Conservation (phyloP, 768 basidiomycete genomes). For the Guyanaporus albipodus region DNA sequence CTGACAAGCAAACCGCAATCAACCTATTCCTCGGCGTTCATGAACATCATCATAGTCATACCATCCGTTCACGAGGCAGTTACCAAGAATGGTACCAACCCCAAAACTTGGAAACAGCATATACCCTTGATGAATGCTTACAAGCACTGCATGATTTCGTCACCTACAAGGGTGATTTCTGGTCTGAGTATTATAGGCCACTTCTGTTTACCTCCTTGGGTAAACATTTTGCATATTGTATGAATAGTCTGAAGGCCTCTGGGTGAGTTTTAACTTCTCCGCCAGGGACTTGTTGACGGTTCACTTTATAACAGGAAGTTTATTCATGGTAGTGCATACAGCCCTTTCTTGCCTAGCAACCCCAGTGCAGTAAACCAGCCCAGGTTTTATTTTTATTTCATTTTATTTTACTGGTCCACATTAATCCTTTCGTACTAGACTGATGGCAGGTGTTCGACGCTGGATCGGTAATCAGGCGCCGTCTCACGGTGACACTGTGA, state of each 20-base stretch:
- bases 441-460: constrained; percentile 73
- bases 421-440: constrained; percentile 35
- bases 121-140: constrained; percentile 61
- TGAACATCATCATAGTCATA: constrained; percentile 49
- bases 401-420: constrained; percentile 24
- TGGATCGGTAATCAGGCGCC: constrained; percentile 65
- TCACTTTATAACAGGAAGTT: constrained; percentile 50
- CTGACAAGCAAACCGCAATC: constrained; percentile 95
- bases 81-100: constrained; percentile 86
- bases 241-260: constrained; percentile 83
- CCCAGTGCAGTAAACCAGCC: constrained; percentile 35
- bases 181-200: constrained; percentile 88
- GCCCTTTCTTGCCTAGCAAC: constrained; percentile 70
- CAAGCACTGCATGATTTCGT: constrained; percentile 58
- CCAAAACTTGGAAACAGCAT: constrained; percentile 65
- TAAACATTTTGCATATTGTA: constrained; percentile 89
- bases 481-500: constrained; percentile 37
- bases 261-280: constrained; percentile 45
- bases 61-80: constrained; percentile 53
- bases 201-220: constrained; percentile 78
- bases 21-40: constrained; percentile 91
- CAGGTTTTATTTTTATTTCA: constrained; percentile 25
- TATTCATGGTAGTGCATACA: constrained; percentile 59
- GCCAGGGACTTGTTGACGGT: not conserved
- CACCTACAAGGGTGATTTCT: constrained; percentile 64